These are phyloP conservation scores for Pichia inconspicua DNA, from an alignment of 1,139 yeast species.

Conservation along the genomic window DNA sequence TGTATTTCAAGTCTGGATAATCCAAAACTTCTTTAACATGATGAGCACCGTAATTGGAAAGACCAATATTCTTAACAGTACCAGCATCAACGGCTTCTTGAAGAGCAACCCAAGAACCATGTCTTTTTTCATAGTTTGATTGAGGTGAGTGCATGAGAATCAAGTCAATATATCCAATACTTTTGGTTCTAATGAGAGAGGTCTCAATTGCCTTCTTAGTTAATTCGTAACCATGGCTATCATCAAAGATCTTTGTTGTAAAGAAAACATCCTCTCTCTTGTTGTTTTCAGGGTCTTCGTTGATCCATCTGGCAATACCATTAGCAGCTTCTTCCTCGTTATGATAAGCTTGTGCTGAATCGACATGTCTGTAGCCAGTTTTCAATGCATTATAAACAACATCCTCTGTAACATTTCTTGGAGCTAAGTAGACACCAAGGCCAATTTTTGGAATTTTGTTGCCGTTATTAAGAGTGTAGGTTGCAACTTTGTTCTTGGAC, in stretches of 20 bases:
- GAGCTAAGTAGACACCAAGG: conserved; percentile 47
- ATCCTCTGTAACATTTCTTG: conserved; percentile 32
- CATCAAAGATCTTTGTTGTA: conserved; percentile 33
- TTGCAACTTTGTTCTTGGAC: background rate
- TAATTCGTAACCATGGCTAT: conserved; percentile 35
- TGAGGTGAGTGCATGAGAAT: conserved; percentile 35
- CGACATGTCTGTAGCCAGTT: conserved; percentile 65
- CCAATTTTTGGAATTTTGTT: conserved; percentile 47
- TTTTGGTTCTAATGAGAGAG: conserved; percentile 34
- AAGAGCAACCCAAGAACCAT: conserved; percentile 31
- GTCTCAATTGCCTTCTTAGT: conserved; percentile 32
- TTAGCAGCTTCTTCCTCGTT: conserved; percentile 48
- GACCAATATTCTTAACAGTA: conserved; percentile 33
- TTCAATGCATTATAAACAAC: conserved; percentile 47
- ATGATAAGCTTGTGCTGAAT: conserved; percentile 50
- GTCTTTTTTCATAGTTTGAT: conserved; percentile 31
- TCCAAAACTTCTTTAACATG: conserved; percentile 33
- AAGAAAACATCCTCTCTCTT: conserved; percentile 28
- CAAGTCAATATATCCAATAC: conserved; percentile 36
- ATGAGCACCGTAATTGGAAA: conserved; percentile 35
- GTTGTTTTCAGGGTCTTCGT: conserved; percentile 35
- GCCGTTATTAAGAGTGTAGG: conserved; percentile 2
- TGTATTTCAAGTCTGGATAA: conserved; percentile 29
- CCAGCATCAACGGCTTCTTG: conserved; percentile 34
- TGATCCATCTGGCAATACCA: conserved; percentile 41